Percentiles rank a stretch among this genome's conserved stretches.
Conservation (phyloP, 148 eudicot species). For the Polygonum aviculare region DNA sequence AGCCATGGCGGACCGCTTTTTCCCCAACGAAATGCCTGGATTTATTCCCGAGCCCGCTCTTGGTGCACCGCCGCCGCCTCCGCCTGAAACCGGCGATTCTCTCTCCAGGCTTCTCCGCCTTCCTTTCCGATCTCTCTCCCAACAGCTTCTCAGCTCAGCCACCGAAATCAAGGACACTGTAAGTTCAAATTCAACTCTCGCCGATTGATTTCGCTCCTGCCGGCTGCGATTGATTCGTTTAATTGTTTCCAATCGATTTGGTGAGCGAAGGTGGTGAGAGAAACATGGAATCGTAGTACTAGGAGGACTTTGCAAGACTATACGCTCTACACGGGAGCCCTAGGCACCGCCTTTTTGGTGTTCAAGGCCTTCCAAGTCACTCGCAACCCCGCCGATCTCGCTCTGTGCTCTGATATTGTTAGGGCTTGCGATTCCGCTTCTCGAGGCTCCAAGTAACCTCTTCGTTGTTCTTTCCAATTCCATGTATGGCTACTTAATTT, state of each 20-base stretch:
- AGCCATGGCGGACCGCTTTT: conserved; percentile 76
- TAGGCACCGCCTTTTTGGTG: conserved; percentile 60
- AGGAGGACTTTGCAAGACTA: conserved; percentile 27
- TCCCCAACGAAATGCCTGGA: conserved; percentile 58
- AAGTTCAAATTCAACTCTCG: not conserved
- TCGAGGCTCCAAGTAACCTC: conserved; percentile 23
- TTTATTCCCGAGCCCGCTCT: conserved; percentile 34
- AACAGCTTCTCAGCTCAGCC: conserved; percentile 42
- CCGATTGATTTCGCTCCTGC: not conserved
- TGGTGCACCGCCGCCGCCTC: not conserved
- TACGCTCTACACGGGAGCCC: conserved; percentile 40
- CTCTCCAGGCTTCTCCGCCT: conserved; percentile 53
- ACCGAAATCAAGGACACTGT: conserved; percentile 46
- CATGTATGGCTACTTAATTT: not conserved
- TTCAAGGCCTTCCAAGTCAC: conserved; percentile 39
- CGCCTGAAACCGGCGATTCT: conserved; percentile 23
- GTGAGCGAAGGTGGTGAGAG: conserved; percentile 28
- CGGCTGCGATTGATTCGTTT: not conserved
- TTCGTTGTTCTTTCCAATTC: not conserved
- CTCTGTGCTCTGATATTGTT: conserved; percentile 45
- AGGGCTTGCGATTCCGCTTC: conserved; percentile 56
- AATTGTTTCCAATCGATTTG: not conserved
- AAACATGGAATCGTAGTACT: conserved; percentile 39
- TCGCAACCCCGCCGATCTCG: conserved; percentile 32
- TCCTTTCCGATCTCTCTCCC: conserved; percentile 40